A percentile compares a stretch with the other conserved stretches of the same genome.
These are phyloP conservation scores for Abortiporus biennis DNA, from an alignment of 1,284 basidiomycete genomes.

Conservation along the genomic window DNA sequence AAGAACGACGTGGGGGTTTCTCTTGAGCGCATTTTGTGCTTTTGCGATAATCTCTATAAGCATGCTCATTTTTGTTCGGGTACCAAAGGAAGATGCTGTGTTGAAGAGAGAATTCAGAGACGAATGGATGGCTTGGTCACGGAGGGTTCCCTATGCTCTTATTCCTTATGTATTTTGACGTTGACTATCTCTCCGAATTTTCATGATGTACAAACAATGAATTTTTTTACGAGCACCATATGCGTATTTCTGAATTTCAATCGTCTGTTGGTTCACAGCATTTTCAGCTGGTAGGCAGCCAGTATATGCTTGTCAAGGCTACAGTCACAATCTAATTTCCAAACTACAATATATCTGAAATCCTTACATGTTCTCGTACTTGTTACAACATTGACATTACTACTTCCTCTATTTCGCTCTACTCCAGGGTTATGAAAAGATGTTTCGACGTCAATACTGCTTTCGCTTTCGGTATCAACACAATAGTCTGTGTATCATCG, in stretches of 20 bases:
- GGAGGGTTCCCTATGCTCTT: constrained; percentile 9
- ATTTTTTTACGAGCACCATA: no score
- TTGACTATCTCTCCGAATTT: no score
- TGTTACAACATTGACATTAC: no score
- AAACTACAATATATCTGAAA: no score
- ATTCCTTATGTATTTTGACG: constrained; percentile 11
- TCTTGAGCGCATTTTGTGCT: neutral
- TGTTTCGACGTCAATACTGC: constrained; percentile 67
- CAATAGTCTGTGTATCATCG: constrained; percentile 89
- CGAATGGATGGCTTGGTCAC: constrained; percentile 11
- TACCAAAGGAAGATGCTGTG: constrained; percentile 11
- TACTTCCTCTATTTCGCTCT: no score
- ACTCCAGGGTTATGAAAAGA: constrained; percentile 59
- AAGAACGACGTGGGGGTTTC: neutral
- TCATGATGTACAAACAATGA: no score
- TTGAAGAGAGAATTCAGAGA: constrained; percentile 11
- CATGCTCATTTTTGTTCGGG: neutral
- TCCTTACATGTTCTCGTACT: no score
- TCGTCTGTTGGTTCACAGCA: no score
- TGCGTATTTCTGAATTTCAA: no score
- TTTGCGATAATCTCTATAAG: neutral
- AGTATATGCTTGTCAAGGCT: no score
- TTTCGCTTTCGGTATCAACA: constrained; percentile 66
- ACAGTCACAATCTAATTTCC: no score
- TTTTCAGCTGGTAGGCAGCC: no score